Base-by-base conservation (phyloP, 2,329 filamentous ascomycete genomes). In the Aulographum hederae region DNA sequence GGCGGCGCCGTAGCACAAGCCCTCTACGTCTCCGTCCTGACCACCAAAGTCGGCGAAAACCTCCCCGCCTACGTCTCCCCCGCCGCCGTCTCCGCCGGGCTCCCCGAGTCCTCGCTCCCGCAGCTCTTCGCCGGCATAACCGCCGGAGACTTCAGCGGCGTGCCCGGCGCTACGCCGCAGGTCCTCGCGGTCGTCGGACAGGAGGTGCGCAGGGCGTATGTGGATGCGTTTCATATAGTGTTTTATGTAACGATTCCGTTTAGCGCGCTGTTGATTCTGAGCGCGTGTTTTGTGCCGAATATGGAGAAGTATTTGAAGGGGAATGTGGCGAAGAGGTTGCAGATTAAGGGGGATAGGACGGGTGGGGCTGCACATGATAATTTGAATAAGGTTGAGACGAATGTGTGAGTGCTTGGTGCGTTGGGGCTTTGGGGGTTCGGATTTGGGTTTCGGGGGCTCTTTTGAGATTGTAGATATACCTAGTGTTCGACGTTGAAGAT, bases 1-100 rank as follows among this genome's bases (percentile, higher is more conserved):
- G 50, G 47, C n/a, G 49, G 50, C 11, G 45, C 44, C 6, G 48
- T 53, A n/a, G 49, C 48, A 17, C 47, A 49, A 26, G 47, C 46
- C 3, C 46, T 52, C 33, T 53, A 51, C 40, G 48, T 48, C 37
- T 50, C 49, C 29, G 41, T 52, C 32, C 48, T 51, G 26, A 44
- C 43, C n/a, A 47, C 23, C 10, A 50, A 49, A 17, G 39, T 48
- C 8, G 34, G 36, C 4, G 29, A 39, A 15, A 43, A 46, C 5
- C 34, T 51, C 2, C 47, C 48, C 0, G 34, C 31, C 5, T 45
- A 46, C 27, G 42, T 43, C 23, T 43, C 42, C 1, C 37, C 43
- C 19, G 47, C 45, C 12, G 40, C 36, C 2, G 36, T 34, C 0
- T 34, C 42, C 4, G 31, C 32, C 5, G 49, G 50, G n/a, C 39